Evolutionary conservation across 2,329 filamentous ascomycete genomes (phyloP), one percentile per base, ranked within the genome.

Genomic region (Penicillium janthinellum): DNA sequence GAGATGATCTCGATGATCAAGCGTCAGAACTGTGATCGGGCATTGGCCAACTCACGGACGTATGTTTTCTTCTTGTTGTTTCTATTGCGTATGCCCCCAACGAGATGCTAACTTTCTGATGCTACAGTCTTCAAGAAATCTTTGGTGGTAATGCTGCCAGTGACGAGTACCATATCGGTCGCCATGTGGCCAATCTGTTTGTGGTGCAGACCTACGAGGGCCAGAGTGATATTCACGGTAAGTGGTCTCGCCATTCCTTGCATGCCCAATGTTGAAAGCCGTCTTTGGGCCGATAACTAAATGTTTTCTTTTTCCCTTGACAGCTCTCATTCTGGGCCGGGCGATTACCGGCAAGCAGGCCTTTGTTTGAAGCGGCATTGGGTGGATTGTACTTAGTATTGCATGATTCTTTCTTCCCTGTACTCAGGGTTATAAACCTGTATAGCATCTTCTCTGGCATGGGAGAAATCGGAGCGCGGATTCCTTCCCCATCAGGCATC

Each of bases 1-100:
- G 95, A 99, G 81, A 98, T 98, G 94, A 96, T 99, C 71, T 88
- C 85, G 8, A 89, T 99, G 91, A 88, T 98, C 74, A 99, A 99
- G 85, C 84, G 95, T 67, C 93, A 98, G 80, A 99, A 99, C 78
- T 99, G 95, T 77, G 95, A 99, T 78, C 83, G 89, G 54, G 95
- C 95, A 15, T 81, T 99, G 70, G 81, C 85, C 34, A 92, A 94
- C 66, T 88, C 92, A 20, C 84, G 95, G 66, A 81, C 84, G 73
- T 85, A 78, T 71, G 83, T 77, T 61, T 54, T 22, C 15, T 11
- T 41, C 41, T 37, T 48, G 56, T 20, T 52, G 38, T 12, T 3
- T n/a, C 31, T 31, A 10, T 35, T 38, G 28, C 22, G 31, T 50
- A 5, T 5, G n/a, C 25, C 52, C 22, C n/a, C 28, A 48, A 52